Evolutionary conservation across 1,284 basidiomycete genomes (phyloP).

Genomic region (Irpex rosettiformis): DNA sequence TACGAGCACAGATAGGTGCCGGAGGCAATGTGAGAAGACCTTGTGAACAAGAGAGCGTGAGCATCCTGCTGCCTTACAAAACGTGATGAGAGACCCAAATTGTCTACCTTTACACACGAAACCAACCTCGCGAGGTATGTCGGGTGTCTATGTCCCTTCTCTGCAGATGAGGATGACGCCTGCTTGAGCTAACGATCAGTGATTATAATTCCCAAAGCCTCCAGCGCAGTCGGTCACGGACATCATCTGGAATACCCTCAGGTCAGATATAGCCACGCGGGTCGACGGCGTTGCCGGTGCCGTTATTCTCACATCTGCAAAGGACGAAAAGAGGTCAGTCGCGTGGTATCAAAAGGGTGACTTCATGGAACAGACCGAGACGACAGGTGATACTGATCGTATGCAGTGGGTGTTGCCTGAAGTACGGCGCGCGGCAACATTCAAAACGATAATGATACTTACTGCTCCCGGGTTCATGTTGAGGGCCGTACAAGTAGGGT

Average conservation of each 20-base stretch:
- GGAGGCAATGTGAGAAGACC: not conserved
- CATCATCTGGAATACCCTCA: not conserved
- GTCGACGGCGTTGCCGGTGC: not conserved
- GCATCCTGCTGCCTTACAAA: not conserved
- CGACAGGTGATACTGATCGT: not conserved
- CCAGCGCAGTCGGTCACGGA: not conserved
- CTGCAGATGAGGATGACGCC: not conserved
- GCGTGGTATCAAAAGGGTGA: not conserved
- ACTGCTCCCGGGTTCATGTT: not conserved
- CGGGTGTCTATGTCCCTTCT: not conserved
- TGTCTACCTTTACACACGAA: not conserved
- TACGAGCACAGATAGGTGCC: not conserved
- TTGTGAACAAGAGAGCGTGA: conserved; percentile 3
- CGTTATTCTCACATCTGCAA: not conserved
- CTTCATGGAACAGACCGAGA: not conserved
- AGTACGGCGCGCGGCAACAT: not conserved
- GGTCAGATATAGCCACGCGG: not conserved
- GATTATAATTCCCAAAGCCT: not conserved
- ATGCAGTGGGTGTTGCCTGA: not conserved
- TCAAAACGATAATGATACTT: not conserved
- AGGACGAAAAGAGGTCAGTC: not conserved
- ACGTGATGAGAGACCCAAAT: not conserved
- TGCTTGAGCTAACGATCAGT: not conserved
- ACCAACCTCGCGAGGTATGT: not conserved
- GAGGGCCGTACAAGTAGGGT: not conserved